These are phyloP conservation scores for Colletotrichum lindemuthianum DNA, from an alignment of 2,329 filamentous ascomycete species.

Conservation along the genomic window DNA sequence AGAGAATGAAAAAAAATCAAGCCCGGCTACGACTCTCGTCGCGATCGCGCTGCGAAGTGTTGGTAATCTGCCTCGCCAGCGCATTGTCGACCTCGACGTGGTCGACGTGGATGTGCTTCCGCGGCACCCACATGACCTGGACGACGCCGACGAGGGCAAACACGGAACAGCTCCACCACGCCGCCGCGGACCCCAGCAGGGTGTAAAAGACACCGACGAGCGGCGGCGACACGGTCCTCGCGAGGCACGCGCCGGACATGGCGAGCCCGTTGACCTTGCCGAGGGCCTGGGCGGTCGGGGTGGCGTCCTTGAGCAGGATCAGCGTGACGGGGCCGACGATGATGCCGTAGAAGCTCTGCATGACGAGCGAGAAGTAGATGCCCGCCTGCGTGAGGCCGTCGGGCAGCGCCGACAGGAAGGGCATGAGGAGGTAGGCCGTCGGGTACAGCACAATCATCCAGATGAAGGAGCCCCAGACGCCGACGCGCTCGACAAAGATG, in stretches of 20 bases:
- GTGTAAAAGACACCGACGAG: constrained; percentile 75
- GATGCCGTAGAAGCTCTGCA: constrained; percentile 76
- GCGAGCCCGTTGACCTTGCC: constrained; percentile 79
- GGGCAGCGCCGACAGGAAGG: constrained; percentile 71
- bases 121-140: constrained; percentile 35
- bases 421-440: constrained; percentile 74
- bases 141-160: constrained; percentile 27
- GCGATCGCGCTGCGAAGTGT: constrained; percentile 20
- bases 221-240: constrained; percentile 75
- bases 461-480: constrained; percentile 74
- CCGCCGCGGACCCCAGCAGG: constrained; percentile 59
- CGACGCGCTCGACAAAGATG: constrained; percentile 68
- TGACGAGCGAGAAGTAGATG: constrained; percentile 71
- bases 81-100: constrained; percentile 36
- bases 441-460: constrained; percentile 74
- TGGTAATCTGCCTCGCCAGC: constrained; percentile 17
- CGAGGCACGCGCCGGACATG: constrained; percentile 76
- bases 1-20: background rate
- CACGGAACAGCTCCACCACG: constrained; percentile 51
- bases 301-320: constrained; percentile 78
- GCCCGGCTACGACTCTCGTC: constrained; percentile 22
- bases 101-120: constrained; percentile 38
- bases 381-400: constrained; percentile 62
- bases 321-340: constrained; percentile 74
- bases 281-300: constrained; percentile 68